These are phyloP conservation scores for Fusarium sp. DNA, from an alignment of 2,329 filamentous ascomycete species.

Conservation along the genomic window DNA sequence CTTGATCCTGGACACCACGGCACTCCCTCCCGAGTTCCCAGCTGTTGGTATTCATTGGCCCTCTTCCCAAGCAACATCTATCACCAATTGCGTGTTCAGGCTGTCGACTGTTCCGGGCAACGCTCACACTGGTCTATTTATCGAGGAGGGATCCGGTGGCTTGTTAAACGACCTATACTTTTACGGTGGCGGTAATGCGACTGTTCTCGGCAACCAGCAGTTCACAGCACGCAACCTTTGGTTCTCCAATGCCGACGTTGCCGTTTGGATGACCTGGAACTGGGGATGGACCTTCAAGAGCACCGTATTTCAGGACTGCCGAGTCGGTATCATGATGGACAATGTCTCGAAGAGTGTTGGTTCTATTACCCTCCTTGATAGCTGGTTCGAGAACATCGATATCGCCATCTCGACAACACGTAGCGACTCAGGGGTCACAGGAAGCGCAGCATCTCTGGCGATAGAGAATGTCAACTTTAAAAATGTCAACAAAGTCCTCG, in stretches of 20 bases:
- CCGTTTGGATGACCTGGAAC: slow-evolving; percentile 78
- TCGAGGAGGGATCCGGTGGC: slow-evolving; percentile 73
- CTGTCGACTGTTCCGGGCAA: slow-evolving; percentile 59
- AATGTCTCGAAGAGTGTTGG: slow-evolving; percentile 68
- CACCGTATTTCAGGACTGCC: slow-evolving; percentile 70
- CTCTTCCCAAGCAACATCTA: slow-evolving; percentile 70
- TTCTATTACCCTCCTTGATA: slow-evolving; percentile 81
- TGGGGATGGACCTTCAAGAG: slow-evolving; percentile 82
- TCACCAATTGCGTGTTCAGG: slow-evolving; percentile 68
- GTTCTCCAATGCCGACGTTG: slow-evolving; percentile 72
- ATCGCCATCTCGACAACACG: slow-evolving; percentile 75
- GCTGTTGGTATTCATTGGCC: slow-evolving; percentile 74
- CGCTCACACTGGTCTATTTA: slow-evolving; percentile 67
- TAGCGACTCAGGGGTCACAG: slow-evolving; percentile 42
- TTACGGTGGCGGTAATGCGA: slow-evolving; percentile 73
- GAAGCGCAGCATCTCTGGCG: slow-evolving; percentile 55
- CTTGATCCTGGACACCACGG: slow-evolving; percentile 65
- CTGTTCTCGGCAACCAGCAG: slow-evolving; percentile 72
- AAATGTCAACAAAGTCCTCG: slow-evolving; percentile 46
- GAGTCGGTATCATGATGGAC: slow-evolving; percentile 74
- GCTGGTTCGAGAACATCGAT: slow-evolving; percentile 72
- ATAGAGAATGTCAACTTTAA: slow-evolving; percentile 60
- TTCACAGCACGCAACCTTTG: slow-evolving; percentile 77
- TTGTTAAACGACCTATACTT: slow-evolving; percentile 77
- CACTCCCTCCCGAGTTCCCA: slow-evolving; percentile 55